phyloP scores from a whole-genome alignment of 345 rosid species.

The Geranium rotundifolium region DNA sequence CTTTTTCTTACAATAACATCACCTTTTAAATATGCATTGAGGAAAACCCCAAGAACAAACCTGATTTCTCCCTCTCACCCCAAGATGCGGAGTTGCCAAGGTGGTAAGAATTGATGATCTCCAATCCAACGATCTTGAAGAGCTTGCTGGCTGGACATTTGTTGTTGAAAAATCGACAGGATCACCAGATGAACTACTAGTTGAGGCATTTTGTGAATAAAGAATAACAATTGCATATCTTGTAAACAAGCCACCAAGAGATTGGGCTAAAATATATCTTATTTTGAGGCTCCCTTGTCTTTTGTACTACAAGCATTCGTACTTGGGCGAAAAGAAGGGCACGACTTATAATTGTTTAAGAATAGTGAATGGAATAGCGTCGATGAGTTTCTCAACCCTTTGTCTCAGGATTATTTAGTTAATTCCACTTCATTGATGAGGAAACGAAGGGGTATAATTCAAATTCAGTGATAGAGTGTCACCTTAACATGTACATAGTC shows the following conservation, averaged over 20 bases:
- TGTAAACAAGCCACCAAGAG: slow-evolving; percentile 95
- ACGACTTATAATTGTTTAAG: too few relatives aligned
- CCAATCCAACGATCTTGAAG: slow-evolving; percentile 65
- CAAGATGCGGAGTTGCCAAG: slow-evolving; percentile 98
- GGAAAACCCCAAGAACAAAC: slow-evolving; percentile 30
- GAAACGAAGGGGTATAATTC: too few relatives aligned
- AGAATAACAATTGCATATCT: slow-evolving; percentile 78
- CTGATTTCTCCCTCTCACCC: slow-evolving; percentile 96
- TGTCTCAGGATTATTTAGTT: too few relatives aligned
- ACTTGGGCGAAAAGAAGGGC: too few relatives aligned
- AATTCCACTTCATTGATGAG: too few relatives aligned
- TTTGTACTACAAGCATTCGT: slow-evolving; percentile 64
- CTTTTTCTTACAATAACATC: too few relatives aligned
- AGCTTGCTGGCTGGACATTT: slow-evolving; percentile 16
- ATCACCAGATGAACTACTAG: slow-evolving; percentile 19
- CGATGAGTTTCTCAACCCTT: too few relatives aligned
- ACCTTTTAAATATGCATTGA: too few relatives aligned
- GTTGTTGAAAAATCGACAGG: slow-evolving; percentile 17
- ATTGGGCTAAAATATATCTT: slow-evolving; percentile 91
- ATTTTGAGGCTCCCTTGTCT: slow-evolving; percentile 57
- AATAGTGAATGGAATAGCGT: too few relatives aligned
- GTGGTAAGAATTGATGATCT: slow-evolving; percentile 84
- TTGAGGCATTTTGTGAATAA: slow-evolving; percentile 31
- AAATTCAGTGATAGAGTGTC: too few relatives aligned
- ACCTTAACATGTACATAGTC: too few relatives aligned